These are phyloP conservation scores for Gymnopilus dilepis DNA, from an alignment of 768 basidiomycete genomes.

Conservation along the genomic window DNA sequence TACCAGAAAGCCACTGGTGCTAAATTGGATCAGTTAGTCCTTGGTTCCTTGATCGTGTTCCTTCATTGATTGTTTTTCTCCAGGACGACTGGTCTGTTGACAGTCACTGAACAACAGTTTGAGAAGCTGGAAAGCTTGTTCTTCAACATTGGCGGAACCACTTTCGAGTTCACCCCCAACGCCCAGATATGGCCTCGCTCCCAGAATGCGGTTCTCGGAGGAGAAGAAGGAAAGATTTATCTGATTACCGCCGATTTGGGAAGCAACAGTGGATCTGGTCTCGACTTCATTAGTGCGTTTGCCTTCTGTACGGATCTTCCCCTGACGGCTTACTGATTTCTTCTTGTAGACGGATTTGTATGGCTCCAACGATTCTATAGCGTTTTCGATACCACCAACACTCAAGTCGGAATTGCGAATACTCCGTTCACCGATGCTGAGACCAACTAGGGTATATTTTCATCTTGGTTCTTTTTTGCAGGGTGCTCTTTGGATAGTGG, in stretches of 20 bases:
- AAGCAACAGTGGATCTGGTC: constrained; percentile 51
- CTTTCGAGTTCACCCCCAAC: constrained; percentile 58
- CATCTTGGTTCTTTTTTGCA: no score
- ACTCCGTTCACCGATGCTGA: constrained; percentile 41
- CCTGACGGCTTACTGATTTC: not conserved
- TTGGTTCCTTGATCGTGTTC: no score
- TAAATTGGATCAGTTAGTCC: constrained; percentile 49
- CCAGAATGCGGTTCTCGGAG: constrained; percentile 57
- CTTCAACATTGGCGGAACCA: constrained; percentile 56
- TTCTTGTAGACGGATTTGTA: constrained; percentile 52
- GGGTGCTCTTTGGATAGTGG: not conserved
- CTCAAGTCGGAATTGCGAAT: constrained; percentile 42
- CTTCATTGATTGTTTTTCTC: no score
- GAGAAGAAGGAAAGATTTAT: constrained; percentile 54
- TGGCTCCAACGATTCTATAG: constrained; percentile 70
- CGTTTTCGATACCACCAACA: constrained; percentile 51
- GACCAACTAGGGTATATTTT: constrained; percentile 34
- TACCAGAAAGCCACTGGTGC: constrained; percentile 62
- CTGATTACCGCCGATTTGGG: constrained; percentile 58
- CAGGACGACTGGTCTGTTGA: constrained; percentile 62
- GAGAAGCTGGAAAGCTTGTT: constrained; percentile 52
- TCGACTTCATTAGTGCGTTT: constrained; percentile 64
- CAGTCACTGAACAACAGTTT: constrained; percentile 55
- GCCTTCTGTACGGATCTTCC: not conserved
- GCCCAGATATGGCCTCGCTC: constrained; percentile 71